Base-by-base conservation (phyloP, 805 yeast species). In the Candida namnaoensis region DNA sequence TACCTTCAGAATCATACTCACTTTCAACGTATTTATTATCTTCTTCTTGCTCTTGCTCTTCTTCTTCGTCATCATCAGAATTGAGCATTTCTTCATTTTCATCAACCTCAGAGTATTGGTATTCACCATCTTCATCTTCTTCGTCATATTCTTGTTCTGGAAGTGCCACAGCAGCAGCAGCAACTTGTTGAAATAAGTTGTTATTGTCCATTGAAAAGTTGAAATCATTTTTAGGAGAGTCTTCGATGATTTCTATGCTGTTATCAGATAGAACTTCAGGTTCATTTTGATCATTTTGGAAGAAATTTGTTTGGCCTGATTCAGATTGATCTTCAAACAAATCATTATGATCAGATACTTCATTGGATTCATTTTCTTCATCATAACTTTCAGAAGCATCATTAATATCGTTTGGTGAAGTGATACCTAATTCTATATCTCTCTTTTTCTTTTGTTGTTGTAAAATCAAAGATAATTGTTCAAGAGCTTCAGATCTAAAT, bases 291-390 rank as follows among this genome's bases (percentile, higher is more conserved):
- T 65, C 44, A 19, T 56, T 50, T 7, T 54, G 56, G 33, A 57
- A 54, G 38, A 61, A 57, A 13, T 42, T 35, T 28, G 51, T 47
- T 38, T 65, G 68, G 38, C 65, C 36, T 53, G 48, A 4, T 57
- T 53, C 37, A 57, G 47, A n/a, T 44, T 45, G 14, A n/a, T n/a
- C n/a, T n/a, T n/a, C n/a, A n/a, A n/a, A n/a, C n/a, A n/a, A n/a
- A n/a, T n/a, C n/a, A n/a, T n/a, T n/a, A n/a, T n/a, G n/a, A 43
- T 43, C 41, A 41, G 41, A 45, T 49, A 19, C 52, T 47, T 49
- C 52, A 28, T n/a, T n/a, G n/a, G 28, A 34, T 30, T 64, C 65
- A 14, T 54, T 44, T 34, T 52, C 56, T 19, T 19, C 19, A 19
- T 19, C 19, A 19, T 3, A 19, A 19, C 19, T 19, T 19, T 19